Evolutionary conservation across 1,284 basidiomycete genomes (phyloP).

Genomic region (Cutaneotrichosporon sp.): DNA sequence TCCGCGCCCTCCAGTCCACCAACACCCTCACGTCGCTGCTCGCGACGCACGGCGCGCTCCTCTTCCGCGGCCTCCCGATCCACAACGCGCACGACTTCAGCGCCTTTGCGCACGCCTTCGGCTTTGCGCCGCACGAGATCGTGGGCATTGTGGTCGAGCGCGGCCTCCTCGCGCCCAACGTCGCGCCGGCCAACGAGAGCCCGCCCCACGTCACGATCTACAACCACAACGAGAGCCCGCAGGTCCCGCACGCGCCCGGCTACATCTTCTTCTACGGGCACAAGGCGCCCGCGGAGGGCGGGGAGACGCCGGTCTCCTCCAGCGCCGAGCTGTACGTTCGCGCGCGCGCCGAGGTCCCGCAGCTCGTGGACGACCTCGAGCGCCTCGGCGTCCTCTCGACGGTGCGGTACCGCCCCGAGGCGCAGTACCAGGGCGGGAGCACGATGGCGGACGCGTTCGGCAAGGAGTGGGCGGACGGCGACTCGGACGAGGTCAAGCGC

Average conservation of each 20-base stretch:
- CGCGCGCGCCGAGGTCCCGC: slow-evolving; percentile 20
- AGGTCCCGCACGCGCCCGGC: slow-evolving; percentile 25
- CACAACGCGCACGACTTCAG: slow-evolving; percentile 11
- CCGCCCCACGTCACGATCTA: slow-evolving; percentile 16
- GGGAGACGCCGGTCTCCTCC: slow-evolving; percentile 24
- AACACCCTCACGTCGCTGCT: slow-evolving; percentile 17
- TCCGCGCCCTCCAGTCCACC: slow-evolving; percentile 9
- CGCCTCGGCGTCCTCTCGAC: slow-evolving; percentile 14
- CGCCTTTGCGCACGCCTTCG: slow-evolving; percentile 19
- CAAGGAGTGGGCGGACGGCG: slow-evolving; percentile 17
- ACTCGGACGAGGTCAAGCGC: slow-evolving; percentile 15
- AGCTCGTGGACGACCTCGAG: slow-evolving; percentile 20
- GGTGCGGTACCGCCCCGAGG: slow-evolving; percentile 14
- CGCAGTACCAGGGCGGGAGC: slow-evolving; percentile 19
- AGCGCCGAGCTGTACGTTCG: slow-evolving; percentile 23
- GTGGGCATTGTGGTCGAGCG: slow-evolving; percentile 25
- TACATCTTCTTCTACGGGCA: slow-evolving; percentile 27
- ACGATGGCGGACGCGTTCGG: slow-evolving; percentile 24
- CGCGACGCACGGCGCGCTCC: slow-evolving; percentile 19
- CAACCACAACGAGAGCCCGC: slow-evolving; percentile 26
- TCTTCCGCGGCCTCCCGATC: slow-evolving; percentile 23
- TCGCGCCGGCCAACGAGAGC: slow-evolving; percentile 27
- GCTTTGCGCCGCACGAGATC: slow-evolving; percentile 22
- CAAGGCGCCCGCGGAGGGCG: slow-evolving; percentile 11
- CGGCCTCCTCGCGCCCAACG: slow-evolving; percentile 20